phyloP scores from a whole-genome alignment of 805 yeast genomes.

The Candida koratica region DNA sequence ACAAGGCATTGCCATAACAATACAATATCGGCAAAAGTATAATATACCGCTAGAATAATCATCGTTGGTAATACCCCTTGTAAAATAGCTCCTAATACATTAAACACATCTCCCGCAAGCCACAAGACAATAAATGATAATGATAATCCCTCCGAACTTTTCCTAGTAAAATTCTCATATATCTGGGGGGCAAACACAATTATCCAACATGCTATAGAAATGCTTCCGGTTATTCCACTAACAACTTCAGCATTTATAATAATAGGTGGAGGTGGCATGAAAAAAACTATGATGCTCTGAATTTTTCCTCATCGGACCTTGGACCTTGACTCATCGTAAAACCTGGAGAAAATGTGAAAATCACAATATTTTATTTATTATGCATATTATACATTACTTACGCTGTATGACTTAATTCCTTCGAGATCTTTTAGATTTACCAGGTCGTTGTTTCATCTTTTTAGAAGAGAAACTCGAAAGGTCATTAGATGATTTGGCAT shows the following conservation, averaged over 20 bases:
- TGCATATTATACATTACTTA: constrained; percentile 4
- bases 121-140: constrained; percentile 81
- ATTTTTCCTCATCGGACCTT: constrained; percentile 6
- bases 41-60: constrained; percentile 88
- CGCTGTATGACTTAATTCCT: constrained; percentile 10
- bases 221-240: constrained; percentile 78
- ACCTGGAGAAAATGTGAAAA: not conserved
- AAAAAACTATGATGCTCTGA: no score
- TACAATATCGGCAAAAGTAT: constrained; percentile 85
- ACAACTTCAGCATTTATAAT: constrained; percentile 65
- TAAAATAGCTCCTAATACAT: constrained; percentile 83
- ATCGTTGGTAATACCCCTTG: constrained; percentile 93
- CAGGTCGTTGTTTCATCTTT: constrained; percentile 51
- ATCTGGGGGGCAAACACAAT: constrained; percentile 97
- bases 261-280: constrained; percentile 51
- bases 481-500: constrained; percentile 67
- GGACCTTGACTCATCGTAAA: constrained; percentile 1
- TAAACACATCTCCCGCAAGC: constrained; percentile 92
- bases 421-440: constrained; percentile 40
- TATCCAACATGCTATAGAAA: constrained; percentile 96
- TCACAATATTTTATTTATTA: constrained; percentile 3
- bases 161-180: constrained; percentile 81
- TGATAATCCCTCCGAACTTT: constrained; percentile 87
- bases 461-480: constrained; percentile 52
- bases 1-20: constrained; percentile 77